Percentiles rank a stretch among this genome's conserved stretches.
Evolutionary conservation across 1,139 yeast species (phyloP).

Genomic region (Kodamaea sp.): DNA sequence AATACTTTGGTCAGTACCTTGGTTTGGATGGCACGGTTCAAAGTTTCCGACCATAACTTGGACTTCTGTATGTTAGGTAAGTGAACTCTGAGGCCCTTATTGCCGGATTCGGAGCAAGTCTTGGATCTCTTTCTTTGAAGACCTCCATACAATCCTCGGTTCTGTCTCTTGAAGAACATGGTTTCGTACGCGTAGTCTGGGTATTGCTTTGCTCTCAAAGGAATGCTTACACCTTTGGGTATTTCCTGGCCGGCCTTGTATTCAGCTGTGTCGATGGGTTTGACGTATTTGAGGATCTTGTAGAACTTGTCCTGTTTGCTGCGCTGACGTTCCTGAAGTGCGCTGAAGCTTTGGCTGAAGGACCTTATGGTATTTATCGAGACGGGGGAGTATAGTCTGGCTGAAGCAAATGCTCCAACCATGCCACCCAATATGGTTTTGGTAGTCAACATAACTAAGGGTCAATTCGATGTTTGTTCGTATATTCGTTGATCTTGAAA

Average conservation of each 20-base stretch:
- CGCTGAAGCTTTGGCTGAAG: constrained; percentile 5
- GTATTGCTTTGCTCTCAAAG: constrained; percentile 46
- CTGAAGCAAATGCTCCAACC: constrained; percentile 4
- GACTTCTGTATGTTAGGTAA: constrained; percentile 77
- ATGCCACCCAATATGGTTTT: constrained; percentile 7
- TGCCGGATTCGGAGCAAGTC: constrained; percentile 71
- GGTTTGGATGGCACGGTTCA: constrained; percentile 55
- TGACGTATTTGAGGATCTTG: constrained; percentile 43
- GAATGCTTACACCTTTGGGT: constrained; percentile 40
- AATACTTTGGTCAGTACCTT: constrained; percentile 80
- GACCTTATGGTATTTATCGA: constrained; percentile 3
- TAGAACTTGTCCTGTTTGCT: constrained; percentile 27
- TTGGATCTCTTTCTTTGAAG: constrained; percentile 77
- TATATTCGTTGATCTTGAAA: too few relatives aligned
- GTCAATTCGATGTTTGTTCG: too few relatives aligned
- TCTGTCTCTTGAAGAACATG: constrained; percentile 75
- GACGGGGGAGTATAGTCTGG: constrained; percentile 5
- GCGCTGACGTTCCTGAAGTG: constrained; percentile 13
- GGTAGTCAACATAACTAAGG: background rate
- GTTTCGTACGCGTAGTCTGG: constrained; percentile 88
- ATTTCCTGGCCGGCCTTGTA: constrained; percentile 41
- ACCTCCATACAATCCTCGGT: constrained; percentile 89
- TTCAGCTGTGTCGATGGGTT: constrained; percentile 36
- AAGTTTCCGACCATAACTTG: constrained; percentile 80
- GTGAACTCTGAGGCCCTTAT: constrained; percentile 77